phyloP scores from a whole-genome alignment of 345 rosid species.

The Salix suchowensis region DNA sequence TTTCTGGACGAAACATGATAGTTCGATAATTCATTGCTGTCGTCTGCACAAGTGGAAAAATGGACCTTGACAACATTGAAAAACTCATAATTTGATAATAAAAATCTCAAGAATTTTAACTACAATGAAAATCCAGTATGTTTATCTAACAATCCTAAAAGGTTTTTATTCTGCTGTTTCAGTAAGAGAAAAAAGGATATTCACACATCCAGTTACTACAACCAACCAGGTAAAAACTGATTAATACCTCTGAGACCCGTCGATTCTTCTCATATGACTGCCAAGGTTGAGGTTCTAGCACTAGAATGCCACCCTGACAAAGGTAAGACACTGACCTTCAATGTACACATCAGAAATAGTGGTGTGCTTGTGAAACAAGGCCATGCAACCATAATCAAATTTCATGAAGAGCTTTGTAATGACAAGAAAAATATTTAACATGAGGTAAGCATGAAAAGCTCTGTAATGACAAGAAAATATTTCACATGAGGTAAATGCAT shows the following conservation, averaged over 20 bases:
- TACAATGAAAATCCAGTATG: too few relatives aligned
- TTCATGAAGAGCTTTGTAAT: too few relatives aligned
- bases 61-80: not conserved
- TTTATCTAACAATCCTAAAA: too few relatives aligned
- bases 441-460: not conserved
- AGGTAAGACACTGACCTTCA: not conserved
- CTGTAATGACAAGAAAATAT: not conserved
- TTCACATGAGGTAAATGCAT: not conserved
- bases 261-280: slow-evolving; percentile 78
- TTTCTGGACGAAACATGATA: slow-evolving; percentile 49
- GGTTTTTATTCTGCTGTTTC: too few relatives aligned
- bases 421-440: not conserved
- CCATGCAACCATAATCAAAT: not conserved
- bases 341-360: not conserved
- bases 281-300: slow-evolving; percentile 99
- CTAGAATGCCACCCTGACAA: slow-evolving; percentile 77
- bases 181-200: not conserved
- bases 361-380: not conserved
- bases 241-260: slow-evolving; percentile 65
- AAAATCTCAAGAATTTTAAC: too few relatives aligned
- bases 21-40: slow-evolving; percentile 46
- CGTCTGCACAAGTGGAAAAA: slow-evolving; percentile 44
- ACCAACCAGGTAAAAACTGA: not conserved
- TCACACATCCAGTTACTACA: not conserved
- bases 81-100: too few relatives aligned